These are phyloP conservation scores for Lachnellula willkommii DNA, from an alignment of 2,329 filamentous ascomycete genomes.

Conservation along the genomic window DNA sequence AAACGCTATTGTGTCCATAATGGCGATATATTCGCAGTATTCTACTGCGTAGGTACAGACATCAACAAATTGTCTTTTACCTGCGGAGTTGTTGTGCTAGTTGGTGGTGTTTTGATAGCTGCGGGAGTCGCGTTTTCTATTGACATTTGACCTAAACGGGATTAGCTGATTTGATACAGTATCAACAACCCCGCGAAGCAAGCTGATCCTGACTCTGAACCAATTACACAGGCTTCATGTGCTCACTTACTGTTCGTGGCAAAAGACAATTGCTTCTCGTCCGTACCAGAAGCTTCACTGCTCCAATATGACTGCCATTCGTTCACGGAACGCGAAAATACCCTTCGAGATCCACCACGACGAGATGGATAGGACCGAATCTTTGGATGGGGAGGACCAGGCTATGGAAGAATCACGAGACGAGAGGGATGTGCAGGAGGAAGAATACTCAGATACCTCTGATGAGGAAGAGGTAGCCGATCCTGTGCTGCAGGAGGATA, in stretches of 20 bases:
- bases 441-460: slow-evolving; percentile 42
- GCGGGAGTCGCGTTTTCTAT: slow-evolving; percentile 9
- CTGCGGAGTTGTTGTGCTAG: slow-evolving; percentile 28
- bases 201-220: slow-evolving; percentile 16
- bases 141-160: slow-evolving; percentile 9
- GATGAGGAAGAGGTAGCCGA: slow-evolving; percentile 63
- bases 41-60: slow-evolving; percentile 11
- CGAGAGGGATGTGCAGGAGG: slow-evolving; percentile 33
- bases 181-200: slow-evolving; percentile 13
- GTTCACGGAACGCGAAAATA: slow-evolving; percentile 28
- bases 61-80: slow-evolving; percentile 21
- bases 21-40: slow-evolving; percentile 23
- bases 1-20: slow-evolving; percentile 75
- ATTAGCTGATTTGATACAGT: neutral
- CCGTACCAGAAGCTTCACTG: slow-evolving; percentile 6
- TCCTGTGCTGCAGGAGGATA: slow-evolving; percentile 71
- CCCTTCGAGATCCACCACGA: slow-evolving; percentile 37
- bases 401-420: slow-evolving; percentile 36
- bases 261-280: slow-evolving; percentile 2
- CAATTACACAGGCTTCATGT: slow-evolving; percentile 15
- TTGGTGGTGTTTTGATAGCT: slow-evolving; percentile 15
- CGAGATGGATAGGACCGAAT: slow-evolving; percentile 33
- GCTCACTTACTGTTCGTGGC: slow-evolving; percentile 4
- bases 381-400: slow-evolving; percentile 33
- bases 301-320: slow-evolving; percentile 26